Base-by-base conservation (phyloP, 2,329 filamentous ascomycete species). In the Calonectria crousiana region DNA sequence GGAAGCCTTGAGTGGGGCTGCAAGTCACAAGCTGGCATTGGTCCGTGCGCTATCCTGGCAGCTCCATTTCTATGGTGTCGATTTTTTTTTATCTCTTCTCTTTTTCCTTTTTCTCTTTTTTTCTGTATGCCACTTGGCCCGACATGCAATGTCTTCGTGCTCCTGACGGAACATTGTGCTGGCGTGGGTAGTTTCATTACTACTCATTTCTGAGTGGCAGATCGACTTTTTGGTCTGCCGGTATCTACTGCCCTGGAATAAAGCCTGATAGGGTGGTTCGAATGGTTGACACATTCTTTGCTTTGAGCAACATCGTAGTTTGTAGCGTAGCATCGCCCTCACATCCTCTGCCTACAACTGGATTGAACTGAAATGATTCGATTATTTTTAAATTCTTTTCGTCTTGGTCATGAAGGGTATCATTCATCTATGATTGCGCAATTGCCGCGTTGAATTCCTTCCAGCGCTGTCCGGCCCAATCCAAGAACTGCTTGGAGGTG, bases 241-340 rank as follows among this genome's bases (percentile, higher is more conserved):
- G 93, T 95, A 95, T 95, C 93, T 95, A 93, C 93, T 94, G 92
- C 93, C 92, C 92, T 94, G 90, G 93, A 95, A 91, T 92, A 86
- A 86, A 85, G 84, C 88, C 88, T 95, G 93, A 95, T 91, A 92
- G 92, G 92, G 93, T 92, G 89, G 93, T 93, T 95, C 93, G 93
- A 94, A 93, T 92, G 92, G 92, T 92, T 90, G 92, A 92, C 90
- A 95, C 92, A 95, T 88, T 80, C 80, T 67, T 69, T 23, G 11
- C 28, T 28, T 51, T 38, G 32, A 51, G n/a, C 41, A 36, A 41
- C 34, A 34, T 20, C 34, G 36, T 71, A 52, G 23, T 34, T 58
- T 23, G 44, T 26, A 28, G 44, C 52, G 13, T 41, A 60, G 56
- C 36, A 60, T 32, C 23, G 23, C n/a, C 36, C 16, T 62, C 56